phyloP scores from a whole-genome alignment of 1,139 yeast genomes.

The Komagataea norvegica region DNA sequence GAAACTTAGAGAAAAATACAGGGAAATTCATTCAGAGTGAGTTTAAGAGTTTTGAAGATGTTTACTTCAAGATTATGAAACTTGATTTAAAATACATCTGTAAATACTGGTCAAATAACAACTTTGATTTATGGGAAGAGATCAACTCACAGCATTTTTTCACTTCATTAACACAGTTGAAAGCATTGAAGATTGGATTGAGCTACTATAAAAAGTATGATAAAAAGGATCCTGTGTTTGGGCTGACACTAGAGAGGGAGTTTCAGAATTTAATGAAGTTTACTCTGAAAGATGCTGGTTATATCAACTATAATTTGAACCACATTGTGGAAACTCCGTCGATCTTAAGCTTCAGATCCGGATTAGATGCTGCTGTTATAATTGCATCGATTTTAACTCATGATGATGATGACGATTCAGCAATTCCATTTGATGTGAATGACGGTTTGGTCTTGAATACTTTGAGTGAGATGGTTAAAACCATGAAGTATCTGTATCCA shows the following conservation, averaged over 20 bases:
- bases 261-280: slow-evolving; percentile 23
- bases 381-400: slow-evolving; percentile 67
- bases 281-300: slow-evolving; percentile 42
- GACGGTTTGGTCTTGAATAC: slow-evolving; percentile 55
- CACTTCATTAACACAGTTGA: slow-evolving; percentile 69
- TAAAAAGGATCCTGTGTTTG: slow-evolving; percentile 26
- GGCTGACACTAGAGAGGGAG: slow-evolving; percentile 10
- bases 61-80: slow-evolving; percentile 52
- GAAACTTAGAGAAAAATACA: slow-evolving; percentile 35
- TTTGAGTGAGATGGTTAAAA: slow-evolving; percentile 50
- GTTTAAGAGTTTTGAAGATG: slow-evolving; percentile 20
- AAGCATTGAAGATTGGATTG: slow-evolving; percentile 61
- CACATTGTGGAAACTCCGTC: slow-evolving; percentile 69
- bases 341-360: slow-evolving; percentile 48
- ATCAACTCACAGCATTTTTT: slow-evolving; percentile 69
- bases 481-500: slow-evolving; percentile 73
- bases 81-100: slow-evolving; percentile 68
- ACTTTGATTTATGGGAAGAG: slow-evolving; percentile 96
- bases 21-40: slow-evolving; percentile 22
- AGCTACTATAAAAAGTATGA: slow-evolving; percentile 39
- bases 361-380: slow-evolving; percentile 76
- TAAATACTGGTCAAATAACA: slow-evolving; percentile 55
- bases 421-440: slow-evolving; percentile 55
- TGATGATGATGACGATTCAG: slow-evolving; percentile 36
- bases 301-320: slow-evolving; percentile 38